These are phyloP conservation scores for Polyporus arcularius DNA, from an alignment of 768 basidiomycete species.

Conservation along the genomic window DNA sequence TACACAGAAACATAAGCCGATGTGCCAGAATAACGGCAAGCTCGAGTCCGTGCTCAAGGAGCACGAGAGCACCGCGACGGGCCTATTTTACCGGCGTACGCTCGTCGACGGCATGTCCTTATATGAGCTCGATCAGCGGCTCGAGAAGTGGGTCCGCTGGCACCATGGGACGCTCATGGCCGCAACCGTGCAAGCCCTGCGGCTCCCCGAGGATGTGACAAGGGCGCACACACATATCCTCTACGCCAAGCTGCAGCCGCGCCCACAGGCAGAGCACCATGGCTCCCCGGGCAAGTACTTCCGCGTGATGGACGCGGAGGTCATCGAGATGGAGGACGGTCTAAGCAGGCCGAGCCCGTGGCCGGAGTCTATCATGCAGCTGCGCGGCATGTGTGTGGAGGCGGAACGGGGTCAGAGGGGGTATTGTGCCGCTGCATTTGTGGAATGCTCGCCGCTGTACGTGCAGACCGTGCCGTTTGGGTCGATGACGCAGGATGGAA, in stretches of 20 bases:
- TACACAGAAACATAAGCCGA: conserved; percentile 22
- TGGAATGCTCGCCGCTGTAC: conserved; percentile 32
- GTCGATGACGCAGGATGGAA: conserved; percentile 21
- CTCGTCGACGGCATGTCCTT: conserved; percentile 29
- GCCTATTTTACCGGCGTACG: conserved; percentile 14
- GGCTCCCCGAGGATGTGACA: conserved; percentile 28
- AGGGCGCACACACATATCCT: conserved; percentile 26
- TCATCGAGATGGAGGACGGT: conserved; percentile 25
- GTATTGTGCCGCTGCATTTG: conserved; percentile 27
- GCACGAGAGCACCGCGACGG: conserved; percentile 12
- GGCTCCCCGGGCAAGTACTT: conserved; percentile 30
- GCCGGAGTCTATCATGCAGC: conserved; percentile 26
- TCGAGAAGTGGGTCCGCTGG: conserved; percentile 36
- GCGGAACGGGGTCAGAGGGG: conserved; percentile 27
- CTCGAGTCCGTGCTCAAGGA: conserved; percentile 20
- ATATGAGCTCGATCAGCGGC: conserved; percentile 31
- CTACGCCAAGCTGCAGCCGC: conserved; percentile 17
- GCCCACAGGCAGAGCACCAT: conserved; percentile 25
- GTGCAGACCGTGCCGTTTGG: conserved; percentile 38
- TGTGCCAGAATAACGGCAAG: conserved; percentile 21
- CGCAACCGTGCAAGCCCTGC: conserved; percentile 33
- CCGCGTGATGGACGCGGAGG: conserved; percentile 27
- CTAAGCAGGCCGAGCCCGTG: conserved; percentile 24
- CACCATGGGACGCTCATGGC: conserved; percentile 31
- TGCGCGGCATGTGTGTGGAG: conserved; percentile 27